A percentile compares a stretch with the other conserved stretches of the same genome.
Conservation (phyloP, 2,329 filamentous ascomycete genomes). For the Lanzia echinophila region DNA sequence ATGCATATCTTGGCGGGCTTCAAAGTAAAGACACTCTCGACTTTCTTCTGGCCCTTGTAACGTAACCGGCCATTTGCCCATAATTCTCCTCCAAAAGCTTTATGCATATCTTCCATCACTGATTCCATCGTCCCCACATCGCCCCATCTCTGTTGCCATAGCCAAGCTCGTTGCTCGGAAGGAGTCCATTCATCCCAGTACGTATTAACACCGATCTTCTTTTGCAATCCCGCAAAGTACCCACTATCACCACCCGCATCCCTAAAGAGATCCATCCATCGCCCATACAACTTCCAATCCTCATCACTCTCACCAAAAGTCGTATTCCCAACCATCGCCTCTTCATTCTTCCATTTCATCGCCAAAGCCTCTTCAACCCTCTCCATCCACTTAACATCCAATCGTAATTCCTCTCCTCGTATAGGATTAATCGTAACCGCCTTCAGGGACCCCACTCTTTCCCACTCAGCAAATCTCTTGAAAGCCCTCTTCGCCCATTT, state of each 20-base stretch:
- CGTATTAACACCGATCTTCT: not conserved
- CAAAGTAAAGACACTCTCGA: conserved; percentile 1
- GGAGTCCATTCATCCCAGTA: conserved; percentile 3
- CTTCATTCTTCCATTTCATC: not conserved
- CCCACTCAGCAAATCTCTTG: not conserved
- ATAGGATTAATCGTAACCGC: conserved; percentile 3
- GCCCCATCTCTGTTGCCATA: not conserved
- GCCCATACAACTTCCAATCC: not conserved
- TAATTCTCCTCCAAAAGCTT: conserved; percentile 7
- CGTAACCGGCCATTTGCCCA: conserved; percentile 11
- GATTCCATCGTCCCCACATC: not conserved
- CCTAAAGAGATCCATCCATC: conserved; percentile 1
- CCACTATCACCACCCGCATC: not conserved
- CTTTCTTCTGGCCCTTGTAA: not conserved
- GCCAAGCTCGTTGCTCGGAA: not conserved
- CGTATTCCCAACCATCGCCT: not conserved
- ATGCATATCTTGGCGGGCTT: too few species aligned
- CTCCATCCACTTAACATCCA: conserved; percentile 10
- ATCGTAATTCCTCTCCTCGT: not conserved
- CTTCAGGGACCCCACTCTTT: not conserved
- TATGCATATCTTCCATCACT: conserved; percentile 3
- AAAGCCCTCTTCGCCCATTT: conserved; percentile 2
- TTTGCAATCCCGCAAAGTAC: not conserved
- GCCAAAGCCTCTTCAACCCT: conserved; percentile 1
- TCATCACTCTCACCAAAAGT: not conserved